A percentile compares a stretch with the other conserved stretches of the same genome.
phyloP scores from a whole-genome alignment of 2,329 filamentous ascomycete species.

The Trichoderma afroharzianum region DNA sequence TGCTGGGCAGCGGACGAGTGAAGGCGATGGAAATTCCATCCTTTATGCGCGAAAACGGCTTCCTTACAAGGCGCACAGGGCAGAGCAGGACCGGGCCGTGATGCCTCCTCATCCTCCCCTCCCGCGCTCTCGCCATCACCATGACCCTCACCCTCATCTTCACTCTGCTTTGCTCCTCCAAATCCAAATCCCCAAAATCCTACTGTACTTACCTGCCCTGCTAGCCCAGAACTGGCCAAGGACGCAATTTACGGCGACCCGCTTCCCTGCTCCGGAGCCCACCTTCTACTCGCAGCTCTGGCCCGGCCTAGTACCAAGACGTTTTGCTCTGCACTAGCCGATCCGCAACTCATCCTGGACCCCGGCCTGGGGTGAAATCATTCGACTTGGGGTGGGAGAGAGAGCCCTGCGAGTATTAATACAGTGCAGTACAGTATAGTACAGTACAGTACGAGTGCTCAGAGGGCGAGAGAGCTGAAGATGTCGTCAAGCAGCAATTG shows the following conservation, averaged over 20 bases:
- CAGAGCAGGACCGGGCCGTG: neutral
- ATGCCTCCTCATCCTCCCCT: neutral
- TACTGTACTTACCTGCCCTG: neutral
- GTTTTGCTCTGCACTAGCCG: constrained; percentile 13
- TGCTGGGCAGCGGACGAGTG: neutral
- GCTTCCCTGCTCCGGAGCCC: constrained; percentile 13
- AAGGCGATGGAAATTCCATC: neutral
- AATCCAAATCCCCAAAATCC: neutral
- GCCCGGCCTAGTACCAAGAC: constrained; percentile 6
- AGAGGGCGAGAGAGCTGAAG: neutral
- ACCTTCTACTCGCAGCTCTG: constrained; percentile 15
- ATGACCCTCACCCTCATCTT: neutral
- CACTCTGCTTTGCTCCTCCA: neutral
- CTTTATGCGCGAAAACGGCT: neutral
- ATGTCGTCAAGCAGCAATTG: neutral
- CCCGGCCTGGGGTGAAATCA: neutral
- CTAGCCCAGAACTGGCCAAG: neutral
- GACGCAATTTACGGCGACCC: constrained; percentile 19
- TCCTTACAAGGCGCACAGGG: neutral
- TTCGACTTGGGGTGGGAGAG: neutral
- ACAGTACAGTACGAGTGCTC: neutral
- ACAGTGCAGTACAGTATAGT: neutral
- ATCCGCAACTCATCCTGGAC: constrained; percentile 6
- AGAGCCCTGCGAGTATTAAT: constrained; percentile 2
- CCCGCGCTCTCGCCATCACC: neutral